Evolutionary conservation across 2,329 filamentous ascomycete genomes (phyloP), one percentile per base, ranked within the genome.

Genomic region (Trichophyton mentagrophytes): DNA sequence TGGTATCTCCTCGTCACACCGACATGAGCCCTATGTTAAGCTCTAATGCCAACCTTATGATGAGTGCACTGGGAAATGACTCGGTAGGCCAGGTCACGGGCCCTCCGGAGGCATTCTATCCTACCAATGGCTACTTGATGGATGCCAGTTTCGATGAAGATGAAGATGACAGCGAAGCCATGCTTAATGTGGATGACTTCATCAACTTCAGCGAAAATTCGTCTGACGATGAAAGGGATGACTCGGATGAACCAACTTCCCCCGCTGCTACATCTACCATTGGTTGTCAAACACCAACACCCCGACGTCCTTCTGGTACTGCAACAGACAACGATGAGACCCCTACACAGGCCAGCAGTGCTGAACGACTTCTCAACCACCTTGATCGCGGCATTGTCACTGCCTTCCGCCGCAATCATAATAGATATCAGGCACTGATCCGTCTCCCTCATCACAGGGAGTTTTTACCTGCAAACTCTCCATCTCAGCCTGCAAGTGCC

Each of bases 41-140:
- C 69, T 85, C 87, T 62, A 82, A 84, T 17, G 84, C 85, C 61
- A 87, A 89, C 62, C 80, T 91, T 65, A 90, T 91, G 87, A 84
- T 91, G 75, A 86, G 85, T 57, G 86, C 85, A 66, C 85, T 90
- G 74, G 74, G 76, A 22, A 78, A 77, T 59, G 75, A 78, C 49
- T 72, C 75, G 60, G 76, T 74, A 65, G 83, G 82, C 3, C 84
- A 88, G 68, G 79, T 84, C n/a, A 79, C 89, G 68, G 87, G 87
- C 0, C 86, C 87, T 1, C 80, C 85, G 0, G 87, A 90, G 72
- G 86, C 87, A 6, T 90, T 90, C 71, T 90, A 88, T 67, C 83
- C 87, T 3, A 84, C 86, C 60, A 79, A 80, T 9, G 80, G 74
- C 60, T 74, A 81, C 61, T 74, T 75, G 49, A 72, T 82, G 11